phyloP scores from a whole-genome alignment of 768 basidiomycete species.

The Mycena olivaceomarginata region DNA sequence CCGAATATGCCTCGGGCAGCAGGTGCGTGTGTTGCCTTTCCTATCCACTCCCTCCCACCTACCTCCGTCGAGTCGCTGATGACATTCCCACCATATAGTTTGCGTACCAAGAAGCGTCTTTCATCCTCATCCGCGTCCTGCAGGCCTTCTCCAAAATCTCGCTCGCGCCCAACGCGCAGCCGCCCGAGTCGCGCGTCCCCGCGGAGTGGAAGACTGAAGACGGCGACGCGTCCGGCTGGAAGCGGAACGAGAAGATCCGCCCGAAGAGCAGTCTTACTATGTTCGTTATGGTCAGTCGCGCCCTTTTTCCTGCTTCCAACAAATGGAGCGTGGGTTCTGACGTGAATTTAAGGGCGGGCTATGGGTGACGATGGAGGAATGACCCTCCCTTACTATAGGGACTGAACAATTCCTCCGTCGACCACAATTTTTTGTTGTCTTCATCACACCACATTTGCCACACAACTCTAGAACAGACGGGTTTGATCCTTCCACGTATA shows the following conservation, averaged over 20 bases:
- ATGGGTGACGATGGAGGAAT: conserved; percentile 18
- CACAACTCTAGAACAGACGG: no score
- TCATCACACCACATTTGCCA: no score
- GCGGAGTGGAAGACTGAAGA: conserved; percentile 16
- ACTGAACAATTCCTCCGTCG: no score
- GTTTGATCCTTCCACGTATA: no score
- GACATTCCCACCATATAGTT: background rate
- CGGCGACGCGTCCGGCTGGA: conserved; percentile 5
- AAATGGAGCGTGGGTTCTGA: background rate
- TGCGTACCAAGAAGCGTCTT: conserved; percentile 19
- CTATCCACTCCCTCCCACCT: background rate
- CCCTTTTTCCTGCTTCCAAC: background rate
- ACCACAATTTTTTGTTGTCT: no score
- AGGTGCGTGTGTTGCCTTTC: background rate
- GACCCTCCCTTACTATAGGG: background rate
- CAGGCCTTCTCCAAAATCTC: conserved; percentile 15
- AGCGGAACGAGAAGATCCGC: conserved; percentile 16
- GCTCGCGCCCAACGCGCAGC: conserved; percentile 25
- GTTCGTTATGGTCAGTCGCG: conserved; percentile 21
- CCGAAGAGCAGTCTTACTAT: conserved; percentile 30
- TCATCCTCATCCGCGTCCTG: conserved; percentile 25
- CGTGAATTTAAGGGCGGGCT: background rate
- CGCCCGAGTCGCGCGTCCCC: conserved; percentile 16
- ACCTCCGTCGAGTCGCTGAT: background rate
- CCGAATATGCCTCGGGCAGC: conserved; percentile 31